Evolutionary conservation across 2,329 filamentous ascomycete genomes (phyloP).

Genomic region (Sporothrix pseudoabietina): DNA sequence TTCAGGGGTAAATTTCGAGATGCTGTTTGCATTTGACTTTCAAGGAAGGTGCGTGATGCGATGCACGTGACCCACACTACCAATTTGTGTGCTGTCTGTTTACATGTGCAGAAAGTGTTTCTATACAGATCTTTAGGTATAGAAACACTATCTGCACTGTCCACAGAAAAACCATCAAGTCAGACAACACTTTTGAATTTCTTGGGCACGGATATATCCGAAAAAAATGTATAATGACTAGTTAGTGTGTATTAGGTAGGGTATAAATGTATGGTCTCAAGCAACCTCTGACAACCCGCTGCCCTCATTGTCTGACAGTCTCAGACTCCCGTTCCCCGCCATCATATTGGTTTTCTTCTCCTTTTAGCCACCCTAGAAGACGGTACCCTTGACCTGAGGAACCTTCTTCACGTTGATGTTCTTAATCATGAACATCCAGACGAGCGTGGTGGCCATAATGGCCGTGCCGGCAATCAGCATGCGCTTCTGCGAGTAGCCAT

Average conservation of each 20-base stretch:
- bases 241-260: not conserved
- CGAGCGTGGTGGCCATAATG: constrained; percentile 42
- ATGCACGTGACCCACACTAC: not conserved
- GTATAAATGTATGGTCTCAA: constrained; percentile 9
- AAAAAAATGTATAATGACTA: not conserved
- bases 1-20: not conserved
- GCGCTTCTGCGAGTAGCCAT: constrained; percentile 50
- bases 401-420: constrained; percentile 33
- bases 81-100: not conserved
- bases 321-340: not conserved
- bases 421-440: constrained; percentile 33
- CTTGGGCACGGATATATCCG: not conserved
- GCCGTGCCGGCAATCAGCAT: constrained; percentile 44
- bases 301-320: not conserved
- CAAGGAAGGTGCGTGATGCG: not conserved
- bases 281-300: not conserved
- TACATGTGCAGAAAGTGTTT: not conserved
- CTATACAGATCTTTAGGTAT: no score
- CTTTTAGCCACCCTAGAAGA: constrained; percentile 25
- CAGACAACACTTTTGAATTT: not conserved
- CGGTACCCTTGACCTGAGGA: constrained; percentile 29
- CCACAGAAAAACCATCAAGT: not conserved
- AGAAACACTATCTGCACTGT: not conserved
- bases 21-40: not conserved
- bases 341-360: not conserved